A percentile compares a stretch with the other conserved stretches of the same genome.
phyloP scores from a whole-genome alignment of 495 filamentous ascomycete genomes.

The Trichocladium uniseriatum region DNA sequence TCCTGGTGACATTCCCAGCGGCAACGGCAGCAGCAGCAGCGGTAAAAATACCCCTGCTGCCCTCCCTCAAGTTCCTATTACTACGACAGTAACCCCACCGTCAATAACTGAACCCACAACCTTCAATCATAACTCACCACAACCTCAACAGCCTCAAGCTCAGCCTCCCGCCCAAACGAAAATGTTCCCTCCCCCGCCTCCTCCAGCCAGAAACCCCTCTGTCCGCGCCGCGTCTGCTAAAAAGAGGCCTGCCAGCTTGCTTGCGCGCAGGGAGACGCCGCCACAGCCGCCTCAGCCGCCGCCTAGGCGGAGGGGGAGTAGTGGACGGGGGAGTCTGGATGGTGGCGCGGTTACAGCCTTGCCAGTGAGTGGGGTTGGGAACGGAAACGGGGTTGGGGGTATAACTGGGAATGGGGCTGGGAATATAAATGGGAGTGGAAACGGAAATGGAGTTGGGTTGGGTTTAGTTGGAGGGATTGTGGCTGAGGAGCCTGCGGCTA shows the following conservation, averaged over 20 bases:
- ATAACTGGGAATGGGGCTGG: no score
- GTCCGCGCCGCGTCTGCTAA: slow-evolving; percentile 30
- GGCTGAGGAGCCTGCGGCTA: no score
- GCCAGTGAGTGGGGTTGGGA: no score
- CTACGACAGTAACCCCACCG: not conserved
- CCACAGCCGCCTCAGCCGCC: slow-evolving; percentile 48
- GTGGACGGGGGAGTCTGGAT: slow-evolving; percentile 38
- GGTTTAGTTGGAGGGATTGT: not conserved
- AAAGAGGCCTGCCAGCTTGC: slow-evolving; percentile 26
- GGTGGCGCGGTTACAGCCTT: no score
- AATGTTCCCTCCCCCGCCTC: slow-evolving; percentile 35
- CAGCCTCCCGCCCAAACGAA: slow-evolving; percentile 13
- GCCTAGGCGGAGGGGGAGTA: slow-evolving; percentile 46
- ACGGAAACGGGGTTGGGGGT: no score
- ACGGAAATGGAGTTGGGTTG: not conserved
- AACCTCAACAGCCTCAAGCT: not conserved
- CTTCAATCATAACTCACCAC: not conserved
- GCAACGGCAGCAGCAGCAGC: not conserved
- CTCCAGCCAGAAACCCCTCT: slow-evolving; percentile 33
- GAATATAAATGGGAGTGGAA: not conserved
- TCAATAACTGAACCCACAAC: not conserved
- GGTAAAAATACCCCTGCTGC: not conserved
- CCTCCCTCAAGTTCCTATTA: no score
- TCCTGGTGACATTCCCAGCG: not conserved
- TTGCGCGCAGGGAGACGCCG: no score